A percentile compares a stretch with the other conserved stretches of the same genome.
Conservation (phyloP, 805 yeast genomes). For the Kodamaea kaohsiungensis region DNA sequence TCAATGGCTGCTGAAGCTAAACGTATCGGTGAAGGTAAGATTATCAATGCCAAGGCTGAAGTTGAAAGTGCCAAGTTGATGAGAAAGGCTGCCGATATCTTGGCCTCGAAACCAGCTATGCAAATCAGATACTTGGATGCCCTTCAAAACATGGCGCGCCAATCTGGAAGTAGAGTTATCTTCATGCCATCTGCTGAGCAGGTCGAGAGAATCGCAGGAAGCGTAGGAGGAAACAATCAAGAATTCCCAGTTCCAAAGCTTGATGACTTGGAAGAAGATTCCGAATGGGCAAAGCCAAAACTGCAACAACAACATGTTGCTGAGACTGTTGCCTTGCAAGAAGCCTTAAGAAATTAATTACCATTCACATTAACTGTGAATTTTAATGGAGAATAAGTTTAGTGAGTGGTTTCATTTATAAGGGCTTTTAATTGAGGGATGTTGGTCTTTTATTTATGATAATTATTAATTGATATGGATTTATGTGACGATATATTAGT, state of each 20-base stretch:
- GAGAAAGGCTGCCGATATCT: conserved; percentile 77
- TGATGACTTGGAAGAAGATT: conserved; percentile 23
- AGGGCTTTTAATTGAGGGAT: no score
- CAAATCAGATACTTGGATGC: conserved; percentile 78
- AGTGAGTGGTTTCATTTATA: no score
- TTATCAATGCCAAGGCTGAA: conserved; percentile 73
- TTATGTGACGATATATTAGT: no score
- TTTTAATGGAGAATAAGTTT: not conserved
- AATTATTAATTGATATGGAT: no score
- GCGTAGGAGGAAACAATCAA: conserved; percentile 15
- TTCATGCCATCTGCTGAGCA: conserved; percentile 63
- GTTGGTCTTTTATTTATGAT: no score
- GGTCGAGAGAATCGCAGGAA: conserved; percentile 39
- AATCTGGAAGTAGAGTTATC: conserved; percentile 64
- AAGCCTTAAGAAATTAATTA: conserved; percentile 19
- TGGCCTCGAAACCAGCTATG: conserved; percentile 75
- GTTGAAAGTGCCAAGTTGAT: conserved; percentile 73
- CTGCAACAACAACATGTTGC: conserved; percentile 12
- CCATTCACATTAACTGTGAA: not conserved
- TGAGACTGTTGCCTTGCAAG: conserved; percentile 35
- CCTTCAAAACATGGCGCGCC: conserved; percentile 70
- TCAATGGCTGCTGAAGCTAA: conserved; percentile 76
- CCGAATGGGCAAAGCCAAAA: conserved; percentile 20
- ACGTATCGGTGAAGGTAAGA: conserved; percentile 75
- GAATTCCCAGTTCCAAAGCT: not conserved